Conservation (phyloP, 2,329 filamentous ascomycete genomes). For the Phaeoacremonium minimum region DNA sequence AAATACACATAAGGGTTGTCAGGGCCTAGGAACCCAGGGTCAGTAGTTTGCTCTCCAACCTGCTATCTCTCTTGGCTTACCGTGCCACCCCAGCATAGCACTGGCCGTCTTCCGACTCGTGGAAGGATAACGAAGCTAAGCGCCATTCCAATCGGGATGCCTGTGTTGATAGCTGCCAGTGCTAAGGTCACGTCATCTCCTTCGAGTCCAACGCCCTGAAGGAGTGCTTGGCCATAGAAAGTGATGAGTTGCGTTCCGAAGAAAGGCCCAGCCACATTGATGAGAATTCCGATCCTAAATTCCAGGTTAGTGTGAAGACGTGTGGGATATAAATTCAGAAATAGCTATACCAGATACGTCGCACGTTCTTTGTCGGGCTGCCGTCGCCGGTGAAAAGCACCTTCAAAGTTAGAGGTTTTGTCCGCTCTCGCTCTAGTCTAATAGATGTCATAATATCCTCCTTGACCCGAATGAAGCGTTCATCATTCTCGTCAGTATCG, state of each 20-base stretch:
- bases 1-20: constrained; percentile 1
- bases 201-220: background rate
- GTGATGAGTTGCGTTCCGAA: background rate
- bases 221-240: background rate
- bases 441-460: background rate
- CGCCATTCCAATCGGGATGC: constrained; percentile 1
- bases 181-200: background rate
- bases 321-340: too few relatives aligned
- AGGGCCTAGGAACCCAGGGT: background rate
- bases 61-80: background rate
- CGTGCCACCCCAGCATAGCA: constrained; percentile 1
- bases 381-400: constrained; percentile 1
- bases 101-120: background rate
- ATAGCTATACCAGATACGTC: constrained; percentile 1
- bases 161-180: constrained; percentile 1
- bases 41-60: background rate
- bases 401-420: background rate
- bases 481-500: background rate
- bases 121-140: constrained; percentile 1
- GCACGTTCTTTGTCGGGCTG: constrained; percentile 1
- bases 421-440: background rate
- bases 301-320: too few relatives aligned
- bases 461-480: background rate
- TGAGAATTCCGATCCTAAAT: constrained; percentile 1
- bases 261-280: constrained; percentile 1